A percentile compares a stretch with the other conserved stretches of the same genome.
These are phyloP conservation scores for Mycocentrospora acerina DNA, from an alignment of 2,329 filamentous ascomycete genomes.

Conservation along the genomic window DNA sequence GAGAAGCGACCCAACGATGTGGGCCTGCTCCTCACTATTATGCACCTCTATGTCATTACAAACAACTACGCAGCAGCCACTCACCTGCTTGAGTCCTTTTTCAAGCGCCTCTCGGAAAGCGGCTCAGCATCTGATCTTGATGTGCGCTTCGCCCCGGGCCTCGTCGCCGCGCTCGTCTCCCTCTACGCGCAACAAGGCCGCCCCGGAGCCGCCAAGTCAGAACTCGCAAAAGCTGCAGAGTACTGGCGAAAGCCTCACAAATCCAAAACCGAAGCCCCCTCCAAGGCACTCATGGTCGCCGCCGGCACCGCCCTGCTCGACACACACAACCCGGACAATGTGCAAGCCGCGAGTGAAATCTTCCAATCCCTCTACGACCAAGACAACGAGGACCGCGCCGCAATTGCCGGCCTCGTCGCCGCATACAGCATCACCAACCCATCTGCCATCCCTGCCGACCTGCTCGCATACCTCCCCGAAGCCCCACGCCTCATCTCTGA, in stretches of 20 bases:
- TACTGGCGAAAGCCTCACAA: constrained; percentile 70
- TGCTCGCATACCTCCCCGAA: constrained; percentile 61
- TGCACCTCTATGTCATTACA: constrained; percentile 76
- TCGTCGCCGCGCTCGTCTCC: constrained; percentile 77
- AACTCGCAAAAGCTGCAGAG: constrained; percentile 75
- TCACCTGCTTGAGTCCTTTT: constrained; percentile 72
- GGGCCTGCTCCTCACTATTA: constrained; percentile 74
- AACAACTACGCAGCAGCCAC: constrained; percentile 74
- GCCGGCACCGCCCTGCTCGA: constrained; percentile 81
- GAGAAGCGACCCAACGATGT: constrained; percentile 77
- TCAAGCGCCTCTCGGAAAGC: constrained; percentile 69
- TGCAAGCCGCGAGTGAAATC: constrained; percentile 71
- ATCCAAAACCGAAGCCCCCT: constrained; percentile 46
- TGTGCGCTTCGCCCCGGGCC: constrained; percentile 78
- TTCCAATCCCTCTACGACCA: constrained; percentile 71
- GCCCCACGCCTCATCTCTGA: constrained; percentile 62
- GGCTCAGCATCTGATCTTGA: constrained; percentile 60
- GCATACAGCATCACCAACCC: constrained; percentile 68
- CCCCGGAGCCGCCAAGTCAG: constrained; percentile 67
- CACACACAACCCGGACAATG: constrained; percentile 68
- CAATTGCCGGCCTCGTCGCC: constrained; percentile 82
- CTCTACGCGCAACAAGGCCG: constrained; percentile 78
- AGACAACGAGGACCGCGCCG: constrained; percentile 67
- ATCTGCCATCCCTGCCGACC: constrained; percentile 54
- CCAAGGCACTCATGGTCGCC: constrained; percentile 66